Evolutionary conservation across 2,329 filamentous ascomycete genomes (phyloP), one percentile per base, ranked within the genome.

Genomic region (Rhytidhysteron rufulum): DNA sequence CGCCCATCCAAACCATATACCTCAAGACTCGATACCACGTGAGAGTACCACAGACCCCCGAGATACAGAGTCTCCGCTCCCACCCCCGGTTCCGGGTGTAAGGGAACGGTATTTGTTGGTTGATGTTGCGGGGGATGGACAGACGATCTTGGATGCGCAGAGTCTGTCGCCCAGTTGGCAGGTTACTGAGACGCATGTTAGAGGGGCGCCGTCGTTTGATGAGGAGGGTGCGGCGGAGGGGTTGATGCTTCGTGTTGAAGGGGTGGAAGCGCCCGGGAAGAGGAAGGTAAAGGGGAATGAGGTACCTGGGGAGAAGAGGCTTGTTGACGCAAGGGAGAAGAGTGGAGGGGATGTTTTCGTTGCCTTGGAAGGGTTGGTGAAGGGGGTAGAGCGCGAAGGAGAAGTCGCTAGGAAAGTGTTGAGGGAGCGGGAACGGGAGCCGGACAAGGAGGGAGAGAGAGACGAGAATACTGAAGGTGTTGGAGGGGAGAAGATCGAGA

Each of bases 161-260:
- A 89, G 84, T 46, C 69, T 96, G 10, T 85, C 80, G 7, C 70
- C 82, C 0, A 78, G 84, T 36, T 97, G 91, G 83, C 81, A 85
- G 53, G 73, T 84, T 11, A 67, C 80, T 24, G 66, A 68, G 13
- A 74, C 76, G 0, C 66, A 66, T 8, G 65, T 85, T 8, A 67
- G 69, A 6, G 70, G 72, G 8, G 83, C 83, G 13, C 83, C 83
- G 1, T 83, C 78, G 2, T 85, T 81, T 58, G 78, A 79, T 31
- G 73, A 71, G 31, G 69, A 55, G 48, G 54, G 49, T 21, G 60
- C 48, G 10, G 62, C 65, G 24, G 67, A 67, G 30, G 69, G 71
- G 5, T 59, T 83, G 48, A 82, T 86, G 76, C 63, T 86, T 33
- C 71, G 69, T 42, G 76, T 87, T 38, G 76, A 84, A 43, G 83